These are phyloP conservation scores for Bullera alba DNA, from an alignment of 768 basidiomycete genomes.

Conservation along the genomic window DNA sequence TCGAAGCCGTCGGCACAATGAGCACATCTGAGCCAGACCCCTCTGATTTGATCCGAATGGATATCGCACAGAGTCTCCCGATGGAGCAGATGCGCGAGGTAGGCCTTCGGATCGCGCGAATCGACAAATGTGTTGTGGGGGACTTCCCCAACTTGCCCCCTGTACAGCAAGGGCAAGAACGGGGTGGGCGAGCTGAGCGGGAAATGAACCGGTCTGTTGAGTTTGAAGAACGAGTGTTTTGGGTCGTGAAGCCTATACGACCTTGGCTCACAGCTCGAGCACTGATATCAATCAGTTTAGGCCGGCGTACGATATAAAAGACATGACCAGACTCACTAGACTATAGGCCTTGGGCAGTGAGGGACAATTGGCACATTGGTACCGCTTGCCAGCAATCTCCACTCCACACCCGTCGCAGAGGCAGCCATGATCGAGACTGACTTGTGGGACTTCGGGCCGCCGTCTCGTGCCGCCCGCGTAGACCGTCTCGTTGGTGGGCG, in stretches of 20 bases:
- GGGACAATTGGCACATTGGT: slow-evolving; percentile 84
- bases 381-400: slow-evolving; percentile 67
- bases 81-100: slow-evolving; percentile 39
- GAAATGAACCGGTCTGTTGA: slow-evolving; percentile 68
- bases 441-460: slow-evolving; percentile 12
- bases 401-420: slow-evolving; percentile 30
- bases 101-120: slow-evolving; percentile 22
- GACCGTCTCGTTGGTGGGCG: slow-evolving; percentile 61
- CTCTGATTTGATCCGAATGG: slow-evolving; percentile 72
- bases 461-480: slow-evolving; percentile 47
- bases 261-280: slow-evolving; percentile 65
- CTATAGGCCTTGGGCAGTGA: slow-evolving; percentile 65
- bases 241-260: slow-evolving; percentile 78
- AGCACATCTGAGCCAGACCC: slow-evolving; percentile 84
- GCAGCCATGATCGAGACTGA: slow-evolving; percentile 31
- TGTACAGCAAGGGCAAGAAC: slow-evolving; percentile 58
- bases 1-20: slow-evolving; percentile 67
- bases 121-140: slow-evolving; percentile 13
- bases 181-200: slow-evolving; percentile 55
- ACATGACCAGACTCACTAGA: slow-evolving; percentile 55
- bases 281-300: slow-evolving; percentile 51
- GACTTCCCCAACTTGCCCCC: slow-evolving; percentile 19
- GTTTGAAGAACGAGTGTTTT: slow-evolving; percentile 78
- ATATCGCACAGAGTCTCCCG: slow-evolving; percentile 70
- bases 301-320: slow-evolving; percentile 2